Percentiles rank a stretch among this genome's conserved stretches.
These are phyloP conservation scores for Aphanomyces euteiches DNA, from an alignment of 352 stramenopile species.

Conservation along the genomic window DNA sequence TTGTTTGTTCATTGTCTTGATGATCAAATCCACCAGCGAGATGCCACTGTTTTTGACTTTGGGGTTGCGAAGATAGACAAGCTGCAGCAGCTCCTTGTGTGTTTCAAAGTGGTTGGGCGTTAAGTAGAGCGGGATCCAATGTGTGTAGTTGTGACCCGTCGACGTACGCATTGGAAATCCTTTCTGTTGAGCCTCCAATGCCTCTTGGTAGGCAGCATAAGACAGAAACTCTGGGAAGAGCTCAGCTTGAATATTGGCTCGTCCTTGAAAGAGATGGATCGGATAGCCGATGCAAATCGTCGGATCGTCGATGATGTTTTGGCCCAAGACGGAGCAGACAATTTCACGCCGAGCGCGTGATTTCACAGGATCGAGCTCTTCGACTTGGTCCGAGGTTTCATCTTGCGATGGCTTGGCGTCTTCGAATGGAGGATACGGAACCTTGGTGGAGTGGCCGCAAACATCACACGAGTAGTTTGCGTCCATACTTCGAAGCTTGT, in stretches of 20 bases:
- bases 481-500: neutral
- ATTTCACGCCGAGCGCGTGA: slow-evolving; percentile 6
- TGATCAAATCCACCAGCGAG: neutral
- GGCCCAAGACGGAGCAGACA: neutral
- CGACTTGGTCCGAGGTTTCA: neutral
- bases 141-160: slow-evolving; percentile 8
- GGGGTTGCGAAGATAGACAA: neutral
- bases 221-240: slow-evolving; percentile 21
- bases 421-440: neutral
- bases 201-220: neutral
- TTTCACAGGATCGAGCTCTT: slow-evolving; percentile 2
- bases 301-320: slow-evolving; percentile 12
- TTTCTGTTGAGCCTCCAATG: neutral
- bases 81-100: neutral
- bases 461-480: neutral
- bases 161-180: slow-evolving; percentile 10
- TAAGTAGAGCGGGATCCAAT: slow-evolving; percentile 18
- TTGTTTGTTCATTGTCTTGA: slow-evolving; percentile 19
- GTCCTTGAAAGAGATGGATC: neutral
- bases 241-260: neutral
- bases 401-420: neutral
- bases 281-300: slow-evolving; percentile 24
- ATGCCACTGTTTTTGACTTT: neutral
- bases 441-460: slow-evolving; percentile 8
- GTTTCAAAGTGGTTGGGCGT: neutral